Conservation (phyloP, 352 stramenopile genomes). For the Nothophytophthora sp. region DNA sequence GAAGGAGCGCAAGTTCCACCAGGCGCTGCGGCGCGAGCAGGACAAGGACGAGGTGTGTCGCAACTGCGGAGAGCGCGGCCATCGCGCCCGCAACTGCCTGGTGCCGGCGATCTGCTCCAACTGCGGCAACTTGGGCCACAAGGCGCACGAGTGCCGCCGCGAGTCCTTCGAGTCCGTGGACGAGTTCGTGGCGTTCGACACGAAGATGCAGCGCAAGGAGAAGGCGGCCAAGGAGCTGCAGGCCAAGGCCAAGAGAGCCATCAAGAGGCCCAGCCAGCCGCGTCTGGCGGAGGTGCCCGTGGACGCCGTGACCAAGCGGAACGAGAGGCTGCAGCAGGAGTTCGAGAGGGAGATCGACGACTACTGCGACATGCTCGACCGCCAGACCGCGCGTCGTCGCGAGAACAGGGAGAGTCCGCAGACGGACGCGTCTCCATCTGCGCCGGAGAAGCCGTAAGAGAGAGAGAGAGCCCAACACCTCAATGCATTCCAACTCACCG, state of each 20-base stretch:
- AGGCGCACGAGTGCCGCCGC: slow-evolving; percentile 42
- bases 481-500: slow-evolving; percentile 11
- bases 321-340: slow-evolving; percentile 53
- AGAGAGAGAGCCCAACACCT: slow-evolving; percentile 8
- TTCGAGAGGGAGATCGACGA: slow-evolving; percentile 68
- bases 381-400: slow-evolving; percentile 15
- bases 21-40: slow-evolving; percentile 52
- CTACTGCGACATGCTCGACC: slow-evolving; percentile 41
- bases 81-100: slow-evolving; percentile 69
- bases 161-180: slow-evolving; percentile 29
- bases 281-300: slow-evolving; percentile 17
- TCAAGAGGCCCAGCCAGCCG: slow-evolving; percentile 9
- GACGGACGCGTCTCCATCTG: slow-evolving; percentile 9
- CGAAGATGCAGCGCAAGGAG: slow-evolving; percentile 19
- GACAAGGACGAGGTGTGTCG: slow-evolving; percentile 67
- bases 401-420: slow-evolving; percentile 7
- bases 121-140: slow-evolving; percentile 74
- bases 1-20: slow-evolving; percentile 64
- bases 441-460: slow-evolving; percentile 12
- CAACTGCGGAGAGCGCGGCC: slow-evolving; percentile 78
- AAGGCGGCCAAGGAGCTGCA: slow-evolving; percentile 18
- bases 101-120: slow-evolving; percentile 78
- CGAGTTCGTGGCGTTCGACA: slow-evolving; percentile 21
- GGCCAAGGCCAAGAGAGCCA: slow-evolving; percentile 10
- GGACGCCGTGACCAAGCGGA: slow-evolving; percentile 41